These are phyloP conservation scores for Candida sp. DNA, from an alignment of 1,139 yeast species.

Conservation along the genomic window DNA sequence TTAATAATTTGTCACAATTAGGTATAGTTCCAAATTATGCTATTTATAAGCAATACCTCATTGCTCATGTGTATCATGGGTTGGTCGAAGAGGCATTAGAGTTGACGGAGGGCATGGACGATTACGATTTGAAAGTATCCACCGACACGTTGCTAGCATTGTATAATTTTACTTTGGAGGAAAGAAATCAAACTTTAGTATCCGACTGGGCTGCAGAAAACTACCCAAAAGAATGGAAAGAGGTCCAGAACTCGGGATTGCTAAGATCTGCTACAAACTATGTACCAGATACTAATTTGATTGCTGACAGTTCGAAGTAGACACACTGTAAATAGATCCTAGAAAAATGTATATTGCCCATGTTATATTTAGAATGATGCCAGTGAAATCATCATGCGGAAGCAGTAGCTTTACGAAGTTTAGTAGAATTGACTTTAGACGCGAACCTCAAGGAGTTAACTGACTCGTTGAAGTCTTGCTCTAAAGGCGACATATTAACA, in stretches of 20 bases:
- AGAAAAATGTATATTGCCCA: background rate
- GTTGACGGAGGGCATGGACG: constrained; percentile 47
- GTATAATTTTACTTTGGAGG: constrained; percentile 59
- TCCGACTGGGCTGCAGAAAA: constrained; percentile 50
- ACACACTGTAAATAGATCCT: background rate
- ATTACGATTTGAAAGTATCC: constrained; percentile 49
- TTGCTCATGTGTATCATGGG: constrained; percentile 75
- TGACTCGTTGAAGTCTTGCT: constrained; percentile 67
- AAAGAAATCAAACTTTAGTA: constrained; percentile 43
- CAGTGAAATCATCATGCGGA: background rate
- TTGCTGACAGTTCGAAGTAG: constrained; percentile 7
- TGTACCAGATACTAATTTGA: constrained; percentile 22
- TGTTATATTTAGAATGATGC: too few species aligned
- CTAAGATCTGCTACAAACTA: constrained; percentile 37
- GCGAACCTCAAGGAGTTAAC: constrained; percentile 88
- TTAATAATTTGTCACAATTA: constrained; percentile 57
- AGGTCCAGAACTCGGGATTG: constrained; percentile 31
- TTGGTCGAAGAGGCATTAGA: constrained; percentile 55
- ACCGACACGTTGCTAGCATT: constrained; percentile 51
- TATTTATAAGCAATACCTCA: constrained; percentile 61
- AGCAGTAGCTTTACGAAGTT: constrained; percentile 13
- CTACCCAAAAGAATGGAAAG: constrained; percentile 47
- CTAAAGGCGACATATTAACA: constrained; percentile 78
- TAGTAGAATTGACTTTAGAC: constrained; percentile 67
- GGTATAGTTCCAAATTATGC: constrained; percentile 52